Percentiles rank a stretch among this genome's conserved stretches.
These are phyloP conservation scores for Vigna nakashimae DNA, from an alignment of 306 rosid species.

Conservation along the genomic window DNA sequence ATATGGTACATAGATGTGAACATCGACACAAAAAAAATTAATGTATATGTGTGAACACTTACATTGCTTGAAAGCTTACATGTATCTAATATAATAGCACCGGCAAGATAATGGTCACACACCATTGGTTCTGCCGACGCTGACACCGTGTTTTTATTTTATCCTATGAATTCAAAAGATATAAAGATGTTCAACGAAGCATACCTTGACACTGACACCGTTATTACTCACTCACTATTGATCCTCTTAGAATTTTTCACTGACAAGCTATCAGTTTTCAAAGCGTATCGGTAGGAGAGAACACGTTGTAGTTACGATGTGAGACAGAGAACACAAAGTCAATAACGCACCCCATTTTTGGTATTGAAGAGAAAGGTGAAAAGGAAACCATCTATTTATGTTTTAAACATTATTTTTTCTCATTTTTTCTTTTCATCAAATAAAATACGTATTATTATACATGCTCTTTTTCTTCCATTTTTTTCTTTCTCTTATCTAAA, in stretches of 20 bases:
- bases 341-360: not conserved
- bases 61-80: slow-evolving; percentile 38
- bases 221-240: slow-evolving; percentile 43
- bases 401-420: not conserved
- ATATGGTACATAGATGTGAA: slow-evolving; percentile 36
- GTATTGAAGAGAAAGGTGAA: not conserved
- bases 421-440: not conserved
- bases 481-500: not conserved
- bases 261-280: slow-evolving; percentile 17
- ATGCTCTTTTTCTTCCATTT: not conserved
- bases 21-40: not conserved
- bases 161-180: no score
- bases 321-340: slow-evolving; percentile 31
- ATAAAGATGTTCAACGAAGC: no score
- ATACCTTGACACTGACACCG: not conserved
- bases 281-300: slow-evolving; percentile 48
- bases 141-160: not conserved
- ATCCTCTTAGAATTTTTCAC: slow-evolving; percentile 39
- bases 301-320: slow-evolving; percentile 22
- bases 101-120: slow-evolving; percentile 55
- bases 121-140: slow-evolving; percentile 52
- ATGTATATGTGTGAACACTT: slow-evolving; percentile 36
- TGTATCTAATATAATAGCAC: slow-evolving; percentile 33
- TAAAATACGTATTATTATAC: not conserved
- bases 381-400: not conserved